Evolutionary conservation across 2,329 filamentous ascomycete species (phyloP).

Genomic region (Fulvia fulva): DNA sequence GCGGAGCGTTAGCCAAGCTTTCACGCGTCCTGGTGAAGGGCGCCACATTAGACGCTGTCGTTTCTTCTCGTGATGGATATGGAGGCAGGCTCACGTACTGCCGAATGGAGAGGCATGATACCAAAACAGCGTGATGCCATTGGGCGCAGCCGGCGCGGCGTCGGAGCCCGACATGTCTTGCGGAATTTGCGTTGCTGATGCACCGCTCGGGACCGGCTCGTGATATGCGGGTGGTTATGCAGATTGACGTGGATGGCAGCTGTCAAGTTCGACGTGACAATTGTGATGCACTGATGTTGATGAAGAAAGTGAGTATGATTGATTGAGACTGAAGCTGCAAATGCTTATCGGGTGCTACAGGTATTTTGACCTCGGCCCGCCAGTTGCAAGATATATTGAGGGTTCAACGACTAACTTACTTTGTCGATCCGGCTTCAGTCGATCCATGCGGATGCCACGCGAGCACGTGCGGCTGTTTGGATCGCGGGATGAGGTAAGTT

Average conservation of each 20-base stretch:
- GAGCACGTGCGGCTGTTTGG: too few relatives aligned
- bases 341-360: too few relatives aligned
- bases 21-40: slow-evolving; percentile 48
- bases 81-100: background rate
- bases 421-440: too few relatives aligned
- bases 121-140: slow-evolving; percentile 8
- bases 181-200: background rate
- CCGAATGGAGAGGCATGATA: slow-evolving; percentile 7
- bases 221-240: background rate
- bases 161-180: slow-evolving; percentile 3
- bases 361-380: too few relatives aligned
- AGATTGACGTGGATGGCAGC: background rate
- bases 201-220: too few relatives aligned
- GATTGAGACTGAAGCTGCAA: background rate
- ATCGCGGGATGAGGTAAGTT: too few relatives aligned
- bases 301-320: background rate
- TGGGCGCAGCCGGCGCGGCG: background rate
- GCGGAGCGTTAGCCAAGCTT: slow-evolving; percentile 66
- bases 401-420: too few relatives aligned
- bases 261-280: background rate
- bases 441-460: background rate
- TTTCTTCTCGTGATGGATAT: background rate
- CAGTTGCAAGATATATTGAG: too few relatives aligned
- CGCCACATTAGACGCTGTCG: background rate
- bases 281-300: background rate